Base-by-base conservation (phyloP, 192 early-diverging fungal genomes). In the Coemansia sp. region DNA sequence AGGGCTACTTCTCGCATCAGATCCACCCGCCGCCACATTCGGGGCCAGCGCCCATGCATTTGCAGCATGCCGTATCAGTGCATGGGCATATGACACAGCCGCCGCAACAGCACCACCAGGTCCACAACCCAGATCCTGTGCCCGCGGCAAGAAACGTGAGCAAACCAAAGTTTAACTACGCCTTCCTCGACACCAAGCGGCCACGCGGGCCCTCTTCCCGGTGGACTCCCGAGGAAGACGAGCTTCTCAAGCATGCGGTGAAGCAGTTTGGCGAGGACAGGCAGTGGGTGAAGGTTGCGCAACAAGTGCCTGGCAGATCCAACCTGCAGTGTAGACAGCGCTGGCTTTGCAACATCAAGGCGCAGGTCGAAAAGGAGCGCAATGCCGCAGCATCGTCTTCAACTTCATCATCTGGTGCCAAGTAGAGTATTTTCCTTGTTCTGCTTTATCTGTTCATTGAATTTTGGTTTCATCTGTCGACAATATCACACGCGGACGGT, bases 271-370 rank as follows among this genome's bases (percentile, higher is more conserved):
- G 77, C 52, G 77, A 80, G 69, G 77, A 80, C 53, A 64, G 77
- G 41, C 77, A 80, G 62, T 80, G 77, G 77, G 77, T 80, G 20
- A 80, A 80, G 72, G 77, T 80, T 32, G 68, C 77, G 5, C 71
- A 80, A 62, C 68, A 71, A 42, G 77, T 80, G 14, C 77, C 77
- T 40, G 77, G 77, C 48, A 70, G 77, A 23, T 74, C 77, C 54
- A 80, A 80, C 42, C 52, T 80, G 45, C 77, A 80, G 41, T 80
- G 77, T 66, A 68, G 77, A 52, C 77, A 80, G 66, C 77, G 77
- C 77, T 80, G 77, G 77, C 69, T 80, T 33, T 80, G 77, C 69
- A 80, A 80, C 72, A 70, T 80, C 49, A 80, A 74, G 65, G 77
- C 69, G 2, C 71, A 74, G 69, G 73, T 80, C 9, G 76, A 74